Evolutionary conservation across 2,329 filamentous ascomycete genomes (phyloP).

Genomic region (Graphiopsis chlorocephala): DNA sequence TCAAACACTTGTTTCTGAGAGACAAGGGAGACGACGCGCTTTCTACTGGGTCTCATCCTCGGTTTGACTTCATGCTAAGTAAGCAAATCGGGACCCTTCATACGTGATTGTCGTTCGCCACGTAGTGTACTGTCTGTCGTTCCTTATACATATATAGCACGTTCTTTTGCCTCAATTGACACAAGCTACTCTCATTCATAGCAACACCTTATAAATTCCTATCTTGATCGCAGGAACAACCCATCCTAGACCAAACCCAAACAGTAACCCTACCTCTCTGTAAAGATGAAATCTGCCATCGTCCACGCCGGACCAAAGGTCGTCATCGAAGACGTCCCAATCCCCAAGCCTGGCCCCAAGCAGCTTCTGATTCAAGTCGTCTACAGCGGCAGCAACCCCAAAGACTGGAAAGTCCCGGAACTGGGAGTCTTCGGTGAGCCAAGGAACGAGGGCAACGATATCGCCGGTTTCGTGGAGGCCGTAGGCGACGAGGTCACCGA

Average conservation of each 20-base stretch:
- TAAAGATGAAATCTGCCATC: conserved; percentile 30
- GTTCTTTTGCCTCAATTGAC: too few species aligned
- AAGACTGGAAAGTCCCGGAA: conserved; percentile 27
- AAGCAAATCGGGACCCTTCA: too few species aligned
- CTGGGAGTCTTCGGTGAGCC: too few species aligned
- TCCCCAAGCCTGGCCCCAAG: conserved; percentile 25
- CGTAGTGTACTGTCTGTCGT: background rate
- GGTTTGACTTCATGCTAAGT: background rate
- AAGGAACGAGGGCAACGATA: conserved; percentile 33
- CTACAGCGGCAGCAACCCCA: conserved; percentile 28
- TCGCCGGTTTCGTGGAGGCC: conserved; percentile 47
- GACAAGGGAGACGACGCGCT: too few species aligned
- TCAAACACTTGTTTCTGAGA: background rate
- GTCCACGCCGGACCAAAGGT: conserved; percentile 26
- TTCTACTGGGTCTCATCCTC: background rate
- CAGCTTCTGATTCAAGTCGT: conserved; percentile 29
- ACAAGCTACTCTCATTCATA: too few species aligned
- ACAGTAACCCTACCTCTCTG: background rate
- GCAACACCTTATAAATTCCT: too few species aligned
- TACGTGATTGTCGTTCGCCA: too few species aligned
- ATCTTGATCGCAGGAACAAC: too few species aligned
- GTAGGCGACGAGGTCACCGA: conserved; percentile 56
- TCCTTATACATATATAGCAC: background rate
- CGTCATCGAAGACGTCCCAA: conserved; percentile 25
- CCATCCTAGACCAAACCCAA: background rate